phyloP scores from a whole-genome alignment of 345 rosid genomes.

The Lumnitzera littorea region DNA sequence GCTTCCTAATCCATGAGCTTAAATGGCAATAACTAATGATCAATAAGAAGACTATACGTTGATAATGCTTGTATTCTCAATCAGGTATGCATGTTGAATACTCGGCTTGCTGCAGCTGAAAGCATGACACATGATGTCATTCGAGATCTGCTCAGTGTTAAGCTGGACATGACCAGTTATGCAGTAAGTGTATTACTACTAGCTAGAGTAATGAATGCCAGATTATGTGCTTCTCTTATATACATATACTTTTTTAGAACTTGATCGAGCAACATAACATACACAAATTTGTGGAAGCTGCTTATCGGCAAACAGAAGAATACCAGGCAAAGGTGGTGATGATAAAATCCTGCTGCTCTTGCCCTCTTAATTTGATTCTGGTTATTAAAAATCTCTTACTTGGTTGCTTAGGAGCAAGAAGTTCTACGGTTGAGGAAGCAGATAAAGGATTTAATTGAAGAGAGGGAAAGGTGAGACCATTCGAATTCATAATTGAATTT shows the following conservation, averaged over 20 bases:
- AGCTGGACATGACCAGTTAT: constrained; percentile 76
- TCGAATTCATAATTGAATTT: not conserved
- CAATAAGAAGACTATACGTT: constrained; percentile 3
- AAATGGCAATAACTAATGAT: not conserved
- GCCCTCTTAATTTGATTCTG: constrained; percentile 2
- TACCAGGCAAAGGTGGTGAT: constrained; percentile 55
- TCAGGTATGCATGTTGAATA: constrained; percentile 65
- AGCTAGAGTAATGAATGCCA: constrained; percentile 5
- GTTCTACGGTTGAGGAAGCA: constrained; percentile 44
- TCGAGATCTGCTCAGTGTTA: constrained; percentile 86
- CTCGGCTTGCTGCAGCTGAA: constrained; percentile 87
- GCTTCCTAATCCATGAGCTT: too few relatives aligned
- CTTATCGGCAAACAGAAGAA: constrained; percentile 57
- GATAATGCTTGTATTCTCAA: constrained; percentile 12
- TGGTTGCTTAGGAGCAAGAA: constrained; percentile 53
- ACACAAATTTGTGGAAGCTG: constrained; percentile 59
- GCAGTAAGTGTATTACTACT: constrained; percentile 48
- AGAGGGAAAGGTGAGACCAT: constrained; percentile 60
- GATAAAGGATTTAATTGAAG: constrained; percentile 48
- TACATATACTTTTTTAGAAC: constrained; percentile 38
- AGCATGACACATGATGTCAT: constrained; percentile 97
- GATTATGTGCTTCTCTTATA: constrained; percentile 5
- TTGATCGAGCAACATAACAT: constrained; percentile 69
- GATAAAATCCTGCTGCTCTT: not conserved
- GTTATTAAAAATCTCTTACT: not conserved